Base-by-base conservation (phyloP, 129 eudicot genomes). In the Scalesia atractyloides region DNA sequence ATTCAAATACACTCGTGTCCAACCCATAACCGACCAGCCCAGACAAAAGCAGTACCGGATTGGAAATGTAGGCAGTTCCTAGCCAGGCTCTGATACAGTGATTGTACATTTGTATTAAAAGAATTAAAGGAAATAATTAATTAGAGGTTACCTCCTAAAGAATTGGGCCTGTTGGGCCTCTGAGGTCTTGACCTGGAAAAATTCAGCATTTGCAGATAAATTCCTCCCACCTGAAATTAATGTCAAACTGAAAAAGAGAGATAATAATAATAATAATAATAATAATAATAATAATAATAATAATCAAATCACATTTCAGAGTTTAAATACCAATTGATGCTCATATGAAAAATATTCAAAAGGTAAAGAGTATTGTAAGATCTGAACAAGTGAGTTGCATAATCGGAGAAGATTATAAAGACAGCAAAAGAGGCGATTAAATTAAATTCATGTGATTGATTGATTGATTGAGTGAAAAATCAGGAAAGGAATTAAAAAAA, bases 111-210 rank as follows among this genome's bases (percentile, higher is more conserved):
- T n/a, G n/a, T 36, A 70, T 44, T 44, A 53, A 73, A 19, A 44
- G 22, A 13, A 11, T 18, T 33, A 2, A 22, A 76, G 17, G 22
- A 64, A 64, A 36, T 11, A 69, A n/a, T 16, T 26, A 67, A 69
- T 49, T 58, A 68, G 8, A 66, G 62, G 60, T 75, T 69, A 87
- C 97, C 97, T 79, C 84, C 94, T 83, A 87, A 67, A 69, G 94
- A 82, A 90, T 78, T 56, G 4, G 91, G 82, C 74, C 97, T 80
- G 51, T 73, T 86, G 30, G 87, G 39, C 84, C 97, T 51, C 82
- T 80, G 94, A 44, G 77, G 69, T 76, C 96, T 82, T 61, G 90
- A 66, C 74, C 86, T 87, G 69, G 69, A 72, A 24, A 82, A 73
- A 69, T 78, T 87, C 65, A 81, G 80, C 97, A 90, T 90, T 66